Base-by-base conservation (phyloP, 2,329 filamentous ascomycete genomes). In the Massarina eburnea region DNA sequence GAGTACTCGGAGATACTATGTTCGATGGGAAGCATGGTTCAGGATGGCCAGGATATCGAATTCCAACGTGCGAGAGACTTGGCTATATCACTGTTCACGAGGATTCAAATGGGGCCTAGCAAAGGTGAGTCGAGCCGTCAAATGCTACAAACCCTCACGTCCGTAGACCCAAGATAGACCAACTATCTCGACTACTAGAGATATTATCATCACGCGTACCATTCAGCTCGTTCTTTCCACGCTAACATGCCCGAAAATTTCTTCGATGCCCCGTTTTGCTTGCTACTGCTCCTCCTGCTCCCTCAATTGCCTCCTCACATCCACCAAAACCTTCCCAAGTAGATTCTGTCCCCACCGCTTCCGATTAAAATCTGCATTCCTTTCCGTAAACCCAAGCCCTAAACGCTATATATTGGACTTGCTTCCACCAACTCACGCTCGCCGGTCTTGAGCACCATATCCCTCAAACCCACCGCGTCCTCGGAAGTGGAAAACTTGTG, bases 291-390 rank as follows among this genome's bases (percentile, higher is more conserved):
- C 44, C 34, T 32, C 67, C 56, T 76, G 73, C 52, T 71, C 63
- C 49, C 73, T 74, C 52, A 88, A 64, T 52, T 72, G 71, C 52
- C 65, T 71, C 50, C 84, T 76, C 20, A 82, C 81, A 42, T 72
- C 74, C 80, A 80, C 81, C 62, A 88, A 64, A 19, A 78, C 82
- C 68, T 80, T 80, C 0, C 84, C 85, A 37, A 88, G 63, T 46
- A 86, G 59, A 67, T 88, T 88, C 68, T 78, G 46, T 0, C 85
- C 85, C 85, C 84, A 88, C 3, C 64, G 54, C 15, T 68, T 61
- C 38, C 76, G 73, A 39, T 75, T 74, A 1, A 20, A 51, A 44
- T 70, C 73, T 2, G 83, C 83, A 57, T 76, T 69, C 15, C 67
- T 70, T 7, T 75, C 78, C 2, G 58, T 69, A 55, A 81, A 86